phyloP scores from a whole-genome alignment of 1,139 yeast species.

The Pichia sp. region DNA sequence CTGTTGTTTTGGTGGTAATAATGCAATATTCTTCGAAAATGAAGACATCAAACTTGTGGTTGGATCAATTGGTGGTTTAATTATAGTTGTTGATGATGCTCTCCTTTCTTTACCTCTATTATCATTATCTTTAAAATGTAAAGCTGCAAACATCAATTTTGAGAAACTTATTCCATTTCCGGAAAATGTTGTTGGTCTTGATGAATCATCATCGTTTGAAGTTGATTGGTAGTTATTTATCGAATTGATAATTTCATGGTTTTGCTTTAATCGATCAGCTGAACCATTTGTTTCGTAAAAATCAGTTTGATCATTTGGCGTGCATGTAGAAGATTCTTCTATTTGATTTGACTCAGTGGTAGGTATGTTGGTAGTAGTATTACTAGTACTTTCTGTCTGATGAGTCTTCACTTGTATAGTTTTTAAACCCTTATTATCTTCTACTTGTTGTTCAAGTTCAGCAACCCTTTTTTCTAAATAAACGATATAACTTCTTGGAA shows the following conservation, averaged over 20 bases:
- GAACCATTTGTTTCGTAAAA: no score
- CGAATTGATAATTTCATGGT: conserved; percentile 1
- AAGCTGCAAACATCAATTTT: conserved; percentile 67
- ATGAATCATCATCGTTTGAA: conserved; percentile 1
- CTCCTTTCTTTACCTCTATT: conserved; percentile 10
- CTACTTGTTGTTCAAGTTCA: conserved; percentile 45
- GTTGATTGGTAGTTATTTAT: conserved; percentile 1
- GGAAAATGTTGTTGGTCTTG: conserved; percentile 7
- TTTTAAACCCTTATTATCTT: not conserved
- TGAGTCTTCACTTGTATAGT: not conserved
- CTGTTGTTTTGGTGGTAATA: conserved; percentile 61
- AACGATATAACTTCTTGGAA: conserved; percentile 74
- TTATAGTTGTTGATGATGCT: not conserved
- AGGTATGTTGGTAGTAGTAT: no score
- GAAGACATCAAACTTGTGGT: conserved; percentile 19
- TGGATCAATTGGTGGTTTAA: conserved; percentile 25
- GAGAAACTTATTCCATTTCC: conserved; percentile 52
- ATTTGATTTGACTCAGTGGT: no score
- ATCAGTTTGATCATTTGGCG: no score
- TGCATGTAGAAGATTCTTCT: no score
- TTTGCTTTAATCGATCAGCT: no score
- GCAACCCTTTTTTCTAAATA: conserved; percentile 64
- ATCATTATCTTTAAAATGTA: conserved; percentile 42
- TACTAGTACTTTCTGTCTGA: no score
- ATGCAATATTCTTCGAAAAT: conserved; percentile 18